Conservation (phyloP, 1,284 basidiomycete species). For the Irpex rosettiformis region DNA sequence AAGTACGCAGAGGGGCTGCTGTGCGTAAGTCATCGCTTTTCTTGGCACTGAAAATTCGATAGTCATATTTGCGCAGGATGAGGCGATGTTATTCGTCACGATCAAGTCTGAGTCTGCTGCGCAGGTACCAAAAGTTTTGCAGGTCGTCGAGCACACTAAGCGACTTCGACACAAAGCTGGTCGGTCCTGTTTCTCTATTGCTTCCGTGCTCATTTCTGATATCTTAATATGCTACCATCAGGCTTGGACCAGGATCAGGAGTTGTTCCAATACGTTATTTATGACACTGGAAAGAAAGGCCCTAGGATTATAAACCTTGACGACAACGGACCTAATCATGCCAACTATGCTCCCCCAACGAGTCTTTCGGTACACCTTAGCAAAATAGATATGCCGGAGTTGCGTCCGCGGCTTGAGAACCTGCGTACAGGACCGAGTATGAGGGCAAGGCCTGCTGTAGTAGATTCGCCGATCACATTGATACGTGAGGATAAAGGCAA, state of each 20-base stretch:
- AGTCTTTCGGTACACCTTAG: slow-evolving; percentile 70
- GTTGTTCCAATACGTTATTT: slow-evolving; percentile 75
- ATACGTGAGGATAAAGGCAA: slow-evolving; percentile 8
- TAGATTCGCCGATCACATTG: slow-evolving; percentile 3
- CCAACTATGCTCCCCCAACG: slow-evolving; percentile 56
- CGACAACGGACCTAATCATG: slow-evolving; percentile 34
- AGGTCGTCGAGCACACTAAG: slow-evolving; percentile 76
- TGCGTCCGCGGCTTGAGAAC: slow-evolving; percentile 45
- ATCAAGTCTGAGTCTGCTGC: slow-evolving; percentile 61
- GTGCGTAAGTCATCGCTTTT: slow-evolving; percentile 39
- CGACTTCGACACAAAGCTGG: slow-evolving; percentile 70
- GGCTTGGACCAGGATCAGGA: slow-evolving; percentile 58
- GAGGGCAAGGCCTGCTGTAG: neutral
- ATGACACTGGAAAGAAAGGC: slow-evolving; percentile 54
- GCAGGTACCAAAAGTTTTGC: slow-evolving; percentile 74
- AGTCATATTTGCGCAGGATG: slow-evolving; percentile 45
- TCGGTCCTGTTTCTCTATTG: slow-evolving; percentile 24
- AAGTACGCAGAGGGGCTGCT: slow-evolving; percentile 63
- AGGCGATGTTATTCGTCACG: slow-evolving; percentile 75
- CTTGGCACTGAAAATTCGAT: neutral
- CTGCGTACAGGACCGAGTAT: slow-evolving; percentile 3
- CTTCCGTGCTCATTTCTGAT: neutral
- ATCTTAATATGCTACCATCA: slow-evolving; percentile 16
- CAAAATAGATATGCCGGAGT: slow-evolving; percentile 81
- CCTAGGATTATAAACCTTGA: slow-evolving; percentile 68